These are phyloP conservation scores for Phytopythium helicoides DNA, from an alignment of 352 stramenopile genomes.

Conservation along the genomic window DNA sequence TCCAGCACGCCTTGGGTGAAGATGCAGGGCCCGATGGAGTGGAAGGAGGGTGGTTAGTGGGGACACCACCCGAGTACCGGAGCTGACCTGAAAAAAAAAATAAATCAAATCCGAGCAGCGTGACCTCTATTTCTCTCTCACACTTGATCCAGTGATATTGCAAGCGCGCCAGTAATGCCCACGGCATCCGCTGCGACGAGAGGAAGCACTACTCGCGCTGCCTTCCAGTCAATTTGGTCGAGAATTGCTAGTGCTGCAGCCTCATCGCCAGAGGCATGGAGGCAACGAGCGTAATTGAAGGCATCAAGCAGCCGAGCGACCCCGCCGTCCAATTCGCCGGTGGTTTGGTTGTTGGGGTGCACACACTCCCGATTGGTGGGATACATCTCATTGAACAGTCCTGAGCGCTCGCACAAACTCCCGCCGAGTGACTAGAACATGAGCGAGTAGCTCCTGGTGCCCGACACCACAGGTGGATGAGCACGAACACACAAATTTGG, in stretches of 20 bases:
- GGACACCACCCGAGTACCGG: no score
- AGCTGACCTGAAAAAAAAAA: no score
- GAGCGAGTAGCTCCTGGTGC: constrained; percentile 40
- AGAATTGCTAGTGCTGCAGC: neutral
- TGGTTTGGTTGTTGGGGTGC: neutral
- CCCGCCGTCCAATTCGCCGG: no score
- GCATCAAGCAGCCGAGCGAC: constrained; percentile 17
- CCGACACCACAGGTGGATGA: neutral
- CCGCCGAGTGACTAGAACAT: constrained; percentile 26
- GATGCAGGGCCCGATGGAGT: no score
- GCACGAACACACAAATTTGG: no score
- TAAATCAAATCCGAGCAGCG: no score
- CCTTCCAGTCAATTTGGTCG: constrained; percentile 5
- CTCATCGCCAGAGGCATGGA: constrained; percentile 16
- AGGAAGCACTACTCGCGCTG: constrained; percentile 6
- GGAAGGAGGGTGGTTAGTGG: no score
- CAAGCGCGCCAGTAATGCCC: neutral
- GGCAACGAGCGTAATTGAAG: constrained; percentile 38
- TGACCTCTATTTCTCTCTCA: no score
- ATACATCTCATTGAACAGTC: no score
- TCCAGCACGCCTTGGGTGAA: no score
- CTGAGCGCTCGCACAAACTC: constrained; percentile 22
- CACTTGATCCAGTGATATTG: no score
- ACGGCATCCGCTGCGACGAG: constrained; percentile 1
- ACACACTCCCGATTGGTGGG: constrained; percentile 16